Evolutionary conservation across 805 yeast species (phyloP).

Genomic region (Tetrapisispora arboricola): DNA sequence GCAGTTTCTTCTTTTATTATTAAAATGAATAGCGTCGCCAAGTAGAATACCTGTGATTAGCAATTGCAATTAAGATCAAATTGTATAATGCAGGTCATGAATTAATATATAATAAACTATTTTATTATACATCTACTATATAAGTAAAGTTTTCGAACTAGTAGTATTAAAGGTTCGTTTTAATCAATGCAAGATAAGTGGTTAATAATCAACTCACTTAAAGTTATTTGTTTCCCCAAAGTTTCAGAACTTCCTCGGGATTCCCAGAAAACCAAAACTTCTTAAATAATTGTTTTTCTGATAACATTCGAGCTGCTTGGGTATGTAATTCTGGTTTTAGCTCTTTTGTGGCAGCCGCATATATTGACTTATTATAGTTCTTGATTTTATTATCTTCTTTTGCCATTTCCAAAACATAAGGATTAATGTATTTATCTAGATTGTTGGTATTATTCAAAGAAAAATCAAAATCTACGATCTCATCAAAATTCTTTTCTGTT

Average conservation of each 20-base stretch:
- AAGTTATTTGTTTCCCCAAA: constrained; percentile 8
- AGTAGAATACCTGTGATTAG: too few relatives aligned
- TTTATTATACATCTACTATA: too few relatives aligned
- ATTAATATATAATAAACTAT: too few relatives aligned
- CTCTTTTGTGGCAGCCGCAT: constrained; percentile 7
- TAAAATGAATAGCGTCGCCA: too few relatives aligned
- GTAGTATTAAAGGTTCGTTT: neutral
- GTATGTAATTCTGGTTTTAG: constrained; percentile 9
- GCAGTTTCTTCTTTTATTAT: too few relatives aligned
- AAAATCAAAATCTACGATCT: constrained; percentile 10
- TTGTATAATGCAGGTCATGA: too few relatives aligned
- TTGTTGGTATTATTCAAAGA: constrained; percentile 5
- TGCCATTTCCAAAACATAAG: constrained; percentile 21
- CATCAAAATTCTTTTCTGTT: constrained; percentile 10
- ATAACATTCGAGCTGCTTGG: constrained; percentile 16
- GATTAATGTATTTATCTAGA: constrained; percentile 14
- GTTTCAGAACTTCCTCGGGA: constrained; percentile 14
- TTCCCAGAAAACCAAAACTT: constrained; percentile 19
- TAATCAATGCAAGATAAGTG: too few relatives aligned
- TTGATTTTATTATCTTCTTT: constrained; percentile 12
- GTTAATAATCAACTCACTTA: too few relatives aligned
- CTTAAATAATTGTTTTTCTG: constrained; percentile 13
- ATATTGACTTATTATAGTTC: constrained; percentile 10
- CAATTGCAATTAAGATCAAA: too few relatives aligned
- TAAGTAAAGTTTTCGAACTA: neutral